Conservation (phyloP, 148 eudicot genomes). For the Oxyria digyna region DNA sequence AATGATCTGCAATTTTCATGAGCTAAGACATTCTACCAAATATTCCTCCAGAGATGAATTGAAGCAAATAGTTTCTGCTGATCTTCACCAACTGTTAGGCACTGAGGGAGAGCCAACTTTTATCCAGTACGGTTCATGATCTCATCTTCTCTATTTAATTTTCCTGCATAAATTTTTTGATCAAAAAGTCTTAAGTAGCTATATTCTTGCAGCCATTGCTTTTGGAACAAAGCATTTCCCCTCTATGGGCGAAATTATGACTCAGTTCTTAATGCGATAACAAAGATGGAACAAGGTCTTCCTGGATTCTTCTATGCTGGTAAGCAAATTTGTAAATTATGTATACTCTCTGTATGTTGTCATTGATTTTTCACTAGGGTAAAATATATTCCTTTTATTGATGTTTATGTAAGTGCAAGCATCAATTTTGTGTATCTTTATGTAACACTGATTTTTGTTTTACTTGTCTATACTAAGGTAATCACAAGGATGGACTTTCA, state of each 20-base stretch:
- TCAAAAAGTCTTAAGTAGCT: neutral
- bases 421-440: neutral
- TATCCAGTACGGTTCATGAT: constrained; percentile 36
- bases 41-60: constrained; percentile 53
- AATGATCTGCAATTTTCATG: neutral
- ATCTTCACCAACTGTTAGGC: constrained; percentile 52
- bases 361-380: neutral
- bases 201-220: constrained; percentile 49
- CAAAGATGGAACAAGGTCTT: constrained; percentile 75
- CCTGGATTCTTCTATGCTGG: constrained; percentile 95
- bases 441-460: neutral
- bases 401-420: neutral
- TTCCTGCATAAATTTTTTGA: neutral
- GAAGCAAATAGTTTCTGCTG: constrained; percentile 61
- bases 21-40: neutral
- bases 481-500: constrained; percentile 88
- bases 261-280: constrained; percentile 54
- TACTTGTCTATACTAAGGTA: constrained; percentile 34
- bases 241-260: constrained; percentile 67
- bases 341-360: neutral
- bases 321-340: neutral
- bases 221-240: constrained; percentile 93
- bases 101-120: constrained; percentile 52
- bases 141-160: neutral
- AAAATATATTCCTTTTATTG: neutral